Conservation (phyloP, 805 yeast genomes). For the Hanseniaspora valbyensis region DNA sequence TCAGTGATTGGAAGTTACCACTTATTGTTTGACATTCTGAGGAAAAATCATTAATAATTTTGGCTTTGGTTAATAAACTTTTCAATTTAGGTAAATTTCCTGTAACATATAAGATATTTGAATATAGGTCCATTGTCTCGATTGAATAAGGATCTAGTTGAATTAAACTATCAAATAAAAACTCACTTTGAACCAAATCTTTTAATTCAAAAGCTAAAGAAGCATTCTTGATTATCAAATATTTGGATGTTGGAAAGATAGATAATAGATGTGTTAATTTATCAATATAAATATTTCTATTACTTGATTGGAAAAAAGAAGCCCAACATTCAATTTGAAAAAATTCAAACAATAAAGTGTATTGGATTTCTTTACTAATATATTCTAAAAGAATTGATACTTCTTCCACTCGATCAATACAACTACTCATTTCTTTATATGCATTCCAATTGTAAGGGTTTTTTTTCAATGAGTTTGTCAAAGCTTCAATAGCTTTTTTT, state of each 20-base stretch:
- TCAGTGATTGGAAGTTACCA: constrained; percentile 85
- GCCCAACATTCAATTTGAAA: constrained; percentile 61
- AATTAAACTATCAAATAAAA: constrained; percentile 63
- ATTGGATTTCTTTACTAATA: constrained; percentile 26
- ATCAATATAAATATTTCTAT: constrained; percentile 37
- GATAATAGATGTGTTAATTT: constrained; percentile 40
- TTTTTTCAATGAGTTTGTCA: constrained; percentile 48
- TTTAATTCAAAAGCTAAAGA: constrained; percentile 70
- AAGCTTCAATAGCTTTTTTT: constrained; percentile 47
- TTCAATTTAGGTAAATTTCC: constrained; percentile 78
- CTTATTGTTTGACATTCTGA: constrained; percentile 92
- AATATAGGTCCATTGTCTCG: constrained; percentile 84
- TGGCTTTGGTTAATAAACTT: constrained; percentile 73
- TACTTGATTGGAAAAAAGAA: constrained; percentile 60
- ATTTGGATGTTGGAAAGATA: constrained; percentile 62
- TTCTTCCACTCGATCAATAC: constrained; percentile 52
- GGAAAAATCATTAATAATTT: constrained; percentile 70
- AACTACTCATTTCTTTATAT: constrained; percentile 68
- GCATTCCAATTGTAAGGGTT: constrained; percentile 91
- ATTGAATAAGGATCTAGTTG: constrained; percentile 69
- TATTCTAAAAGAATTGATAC: constrained; percentile 36
- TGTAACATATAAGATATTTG: constrained; percentile 91
- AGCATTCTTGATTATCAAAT: constrained; percentile 72
- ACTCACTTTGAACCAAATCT: constrained; percentile 72
- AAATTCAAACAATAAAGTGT: constrained; percentile 36